Evolutionary conservation across 345 rosid genomes (phyloP), one percentile per base, ranked within the genome.

Genomic region (Citropsis articulata): DNA sequence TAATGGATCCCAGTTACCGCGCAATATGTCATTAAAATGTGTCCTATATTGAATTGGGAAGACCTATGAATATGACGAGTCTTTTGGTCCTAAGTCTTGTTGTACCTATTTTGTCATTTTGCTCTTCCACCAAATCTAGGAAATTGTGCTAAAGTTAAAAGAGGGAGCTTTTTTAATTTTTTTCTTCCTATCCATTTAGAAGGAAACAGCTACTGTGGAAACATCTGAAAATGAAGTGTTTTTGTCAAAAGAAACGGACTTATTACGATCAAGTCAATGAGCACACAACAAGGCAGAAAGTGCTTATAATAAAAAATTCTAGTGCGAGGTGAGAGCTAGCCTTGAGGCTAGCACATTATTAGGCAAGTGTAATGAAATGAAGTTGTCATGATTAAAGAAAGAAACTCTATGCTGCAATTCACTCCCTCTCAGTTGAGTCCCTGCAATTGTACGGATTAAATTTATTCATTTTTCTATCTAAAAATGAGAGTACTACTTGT

Each of bases 61-160:
- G 30, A 22, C 31, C 33, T 5, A 4, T 9, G 50, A 42, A 42
- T 12, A 10, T 2, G 50, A 42, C 13, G 8, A 31, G 76, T 59
- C 66, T 73, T 3, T 45, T 42, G 74, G 60, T 79, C 60, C 60
- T 48, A 12, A 30, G 72, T 56, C 80, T 42, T 19, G 68, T 75
- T 75, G 77, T 40, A 31, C 6, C 69, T 1, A 35, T 74, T 38
- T 76, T 79, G 73, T 62, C 75, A 16, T 31, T 28, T 75, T 57
- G 57, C 62, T 48, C 71, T 84, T 71, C 77, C 8, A 55, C 42
- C 27, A 8, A 30, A 38, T 25, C 25, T 77, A 2, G 78, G 71
- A 53, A 66, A 77, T 6, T 79, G 77, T 77, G 85, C 72, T 66
- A 66, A 77, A 21, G 24, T 64, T 38, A 2, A 18, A 57, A 35